Conservation (phyloP, 441 rosid genomes). For the Rhodomyrtus psidioides region DNA sequence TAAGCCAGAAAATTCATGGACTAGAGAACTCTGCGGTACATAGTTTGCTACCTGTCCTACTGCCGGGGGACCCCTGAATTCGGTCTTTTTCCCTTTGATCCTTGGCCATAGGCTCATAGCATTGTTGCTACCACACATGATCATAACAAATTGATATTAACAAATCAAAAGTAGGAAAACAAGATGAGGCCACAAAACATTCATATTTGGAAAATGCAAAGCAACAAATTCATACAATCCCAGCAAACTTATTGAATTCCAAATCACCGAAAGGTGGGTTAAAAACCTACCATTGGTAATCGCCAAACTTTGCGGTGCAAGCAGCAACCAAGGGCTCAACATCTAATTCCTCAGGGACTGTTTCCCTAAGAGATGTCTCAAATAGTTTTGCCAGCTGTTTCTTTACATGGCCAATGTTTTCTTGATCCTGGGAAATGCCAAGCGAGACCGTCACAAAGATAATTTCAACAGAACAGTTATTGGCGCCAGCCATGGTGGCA, state of each 20-base stretch:
- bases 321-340: slow-evolving; percentile 63
- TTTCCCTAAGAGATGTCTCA: slow-evolving; percentile 41
- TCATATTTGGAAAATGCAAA: neutral
- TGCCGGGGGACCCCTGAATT: slow-evolving; percentile 58
- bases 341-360: slow-evolving; percentile 46
- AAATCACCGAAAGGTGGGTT: neutral
- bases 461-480: neutral
- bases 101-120: slow-evolving; percentile 81
- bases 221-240: neutral
- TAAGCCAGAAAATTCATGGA: neutral
- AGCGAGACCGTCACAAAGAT: neutral
- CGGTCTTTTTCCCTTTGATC: slow-evolving; percentile 53
- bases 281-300: slow-evolving; percentile 71
- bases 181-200: neutral
- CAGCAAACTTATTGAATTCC: neutral
- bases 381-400: slow-evolving; percentile 48
- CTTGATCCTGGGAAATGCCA: slow-evolving; percentile 38
- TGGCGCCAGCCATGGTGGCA: neutral
- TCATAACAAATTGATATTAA: neutral
- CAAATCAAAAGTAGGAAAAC: neutral
- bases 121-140: slow-evolving; percentile 49
- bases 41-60: slow-evolving; percentile 59
- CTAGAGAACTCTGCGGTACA: neutral
- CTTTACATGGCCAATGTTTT: slow-evolving; percentile 46
- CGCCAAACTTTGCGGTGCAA: slow-evolving; percentile 63